Evolutionary conservation across 306 rosid species (phyloP).

Genomic region (Dalbergia oliveri): DNA sequence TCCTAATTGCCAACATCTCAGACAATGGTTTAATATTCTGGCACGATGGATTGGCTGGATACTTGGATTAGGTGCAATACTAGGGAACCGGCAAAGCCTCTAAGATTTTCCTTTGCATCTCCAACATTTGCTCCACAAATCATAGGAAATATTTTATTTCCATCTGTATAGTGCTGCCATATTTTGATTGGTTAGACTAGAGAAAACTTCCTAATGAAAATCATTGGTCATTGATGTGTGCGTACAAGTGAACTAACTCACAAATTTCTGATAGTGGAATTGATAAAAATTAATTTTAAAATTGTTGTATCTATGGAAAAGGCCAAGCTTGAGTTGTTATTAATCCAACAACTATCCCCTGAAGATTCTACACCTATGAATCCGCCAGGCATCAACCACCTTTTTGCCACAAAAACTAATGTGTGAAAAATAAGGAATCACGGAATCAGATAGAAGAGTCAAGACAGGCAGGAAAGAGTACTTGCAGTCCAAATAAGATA

Average conservation of each 20-base stretch:
- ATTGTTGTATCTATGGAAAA: slow-evolving; percentile 24
- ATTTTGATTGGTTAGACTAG: slow-evolving; percentile 42
- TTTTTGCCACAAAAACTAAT: neutral
- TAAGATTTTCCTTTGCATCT: slow-evolving; percentile 11
- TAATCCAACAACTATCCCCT: slow-evolving; percentile 45
- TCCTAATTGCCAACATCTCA: slow-evolving; percentile 11
- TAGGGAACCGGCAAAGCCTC: slow-evolving; percentile 4
- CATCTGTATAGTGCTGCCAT: slow-evolving; percentile 4
- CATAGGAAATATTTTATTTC: slow-evolving; percentile 22
- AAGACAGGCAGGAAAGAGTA: slow-evolving; percentile 43
- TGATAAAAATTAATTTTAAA: slow-evolving; percentile 30
- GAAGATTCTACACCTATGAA: slow-evolving; percentile 41
- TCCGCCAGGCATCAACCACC: slow-evolving; percentile 43
- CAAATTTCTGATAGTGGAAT: slow-evolving; percentile 38
- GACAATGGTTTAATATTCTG: slow-evolving; percentile 38
- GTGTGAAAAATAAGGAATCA: neutral
- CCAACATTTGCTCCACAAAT: slow-evolving; percentile 45
- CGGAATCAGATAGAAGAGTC: slow-evolving; percentile 29
- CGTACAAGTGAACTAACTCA: slow-evolving; percentile 39
- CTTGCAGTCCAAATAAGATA: slow-evolving; percentile 33
- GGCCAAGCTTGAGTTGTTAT: slow-evolving; percentile 51
- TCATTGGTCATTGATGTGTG: neutral
- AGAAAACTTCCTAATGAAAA: neutral
- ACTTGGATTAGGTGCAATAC: slow-evolving; percentile 50
- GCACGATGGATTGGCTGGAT: slow-evolving; percentile 44